Evolutionary conservation across 495 filamentous ascomycete genomes (phyloP).

Genomic region (Aspergillus taichungensis): DNA sequence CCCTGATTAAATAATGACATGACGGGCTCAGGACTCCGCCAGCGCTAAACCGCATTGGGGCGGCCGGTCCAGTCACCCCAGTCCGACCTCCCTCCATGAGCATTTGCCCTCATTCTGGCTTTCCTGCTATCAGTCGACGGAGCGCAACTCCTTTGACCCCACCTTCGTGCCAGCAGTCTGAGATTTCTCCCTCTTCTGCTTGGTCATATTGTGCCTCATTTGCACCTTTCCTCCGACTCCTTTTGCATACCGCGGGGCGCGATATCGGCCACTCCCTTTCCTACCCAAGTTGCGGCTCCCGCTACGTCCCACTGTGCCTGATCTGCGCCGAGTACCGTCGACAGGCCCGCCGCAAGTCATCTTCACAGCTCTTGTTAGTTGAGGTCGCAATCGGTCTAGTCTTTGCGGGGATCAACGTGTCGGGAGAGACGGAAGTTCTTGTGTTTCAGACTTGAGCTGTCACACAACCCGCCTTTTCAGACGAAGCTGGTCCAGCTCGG

Average conservation of each 20-base stretch:
- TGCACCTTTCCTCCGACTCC: not conserved
- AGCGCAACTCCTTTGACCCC: constrained; percentile 3
- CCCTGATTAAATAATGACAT: not conserved
- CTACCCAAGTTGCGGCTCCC: constrained; percentile 7
- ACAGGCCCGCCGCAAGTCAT: constrained; percentile 5
- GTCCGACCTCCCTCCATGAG: too few relatives aligned
- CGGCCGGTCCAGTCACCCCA: not conserved
- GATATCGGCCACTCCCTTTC: constrained; percentile 16
- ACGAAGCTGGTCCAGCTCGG: not conserved
- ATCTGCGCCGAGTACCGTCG: constrained; percentile 5
- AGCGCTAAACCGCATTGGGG: constrained; percentile 10
- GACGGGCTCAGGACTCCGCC: constrained; percentile 1
- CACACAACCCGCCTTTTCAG: too few relatives aligned
- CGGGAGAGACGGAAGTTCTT: too few relatives aligned
- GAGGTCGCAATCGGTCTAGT: too few relatives aligned
- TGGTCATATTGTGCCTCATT: not conserved
- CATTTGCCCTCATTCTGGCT: too few relatives aligned
- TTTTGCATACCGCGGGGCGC: not conserved
- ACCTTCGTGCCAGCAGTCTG: constrained; percentile 7
- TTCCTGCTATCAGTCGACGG: not conserved
- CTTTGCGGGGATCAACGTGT: too few relatives aligned
- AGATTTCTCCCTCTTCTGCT: constrained; percentile 5
- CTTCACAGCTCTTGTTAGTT: not conserved
- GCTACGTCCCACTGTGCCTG: constrained; percentile 15
- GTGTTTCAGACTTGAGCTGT: too few relatives aligned